Evolutionary conservation across 352 stramenopile genomes (phyloP), one percentile per base, ranked within the genome.

Genomic region (Globisporangium solare): DNA sequence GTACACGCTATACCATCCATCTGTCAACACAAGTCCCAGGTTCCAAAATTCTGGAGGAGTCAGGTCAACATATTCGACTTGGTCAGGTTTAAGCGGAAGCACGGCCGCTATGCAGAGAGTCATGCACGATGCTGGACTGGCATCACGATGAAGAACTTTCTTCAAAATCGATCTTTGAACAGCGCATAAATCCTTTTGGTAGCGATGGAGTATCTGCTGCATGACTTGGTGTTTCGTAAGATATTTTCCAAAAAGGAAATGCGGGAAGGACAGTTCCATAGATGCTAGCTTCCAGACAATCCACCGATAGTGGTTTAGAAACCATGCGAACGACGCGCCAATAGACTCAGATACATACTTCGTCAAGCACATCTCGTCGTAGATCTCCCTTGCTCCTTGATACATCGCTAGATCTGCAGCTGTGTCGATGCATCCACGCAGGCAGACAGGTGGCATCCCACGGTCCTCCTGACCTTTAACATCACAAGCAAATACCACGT

Each of bases 1-100:
- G 37, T 88, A 86, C 5, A 88, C 61, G 24, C 66, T 75, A 61
- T 92, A 87, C 81, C 81, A 88, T 21, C 81, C 81, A 64, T 92
- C 81, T 1, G 76, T 89, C 13, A 92, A 59, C 31, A 92, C 79
- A 17, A 86, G 56, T 8, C 74, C 68, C 51, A 88, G 47, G 27
- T 83, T 84, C 73, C 73, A 86, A 43, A 72, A 69, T 3, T 73
- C 54, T 8, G 74, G 76, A n/a, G 74, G 64, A 46, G 73, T 66
- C 45, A 74, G 61, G 24, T 84, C 71, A 3, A 71, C 37, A 12
- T 64, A 40, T 7, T 62, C 53, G 11, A 71, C 66, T 52, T 43
- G 59, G 48, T 61, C 41, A 15, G 53, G 41, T n/a, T 65, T 66
- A 51, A 71, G 84, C 1, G 71, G 68, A 15, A 87, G 45, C 15